Conservation (phyloP, 306 rosid species). For the Cicer arietinum region DNA sequence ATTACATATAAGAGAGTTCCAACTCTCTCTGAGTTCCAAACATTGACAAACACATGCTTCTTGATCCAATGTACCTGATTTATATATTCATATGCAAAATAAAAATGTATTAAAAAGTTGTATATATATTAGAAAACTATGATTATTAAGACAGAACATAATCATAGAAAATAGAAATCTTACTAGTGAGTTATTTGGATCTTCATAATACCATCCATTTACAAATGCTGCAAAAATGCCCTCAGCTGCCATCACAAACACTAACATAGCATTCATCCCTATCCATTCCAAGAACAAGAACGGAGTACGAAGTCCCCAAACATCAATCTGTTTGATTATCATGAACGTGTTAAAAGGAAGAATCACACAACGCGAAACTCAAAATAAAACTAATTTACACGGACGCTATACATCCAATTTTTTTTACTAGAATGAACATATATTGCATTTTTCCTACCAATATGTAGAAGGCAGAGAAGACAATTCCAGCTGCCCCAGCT, state of each 20-base stretch:
- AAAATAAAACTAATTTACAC: too few species aligned
- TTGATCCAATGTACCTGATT: slow-evolving; percentile 82
- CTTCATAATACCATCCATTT: slow-evolving; percentile 80
- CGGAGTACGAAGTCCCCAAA: slow-evolving; percentile 75
- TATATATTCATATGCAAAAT: slow-evolving; percentile 1
- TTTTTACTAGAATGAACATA: background rate
- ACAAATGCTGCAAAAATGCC: slow-evolving; percentile 90
- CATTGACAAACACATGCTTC: slow-evolving; percentile 69
- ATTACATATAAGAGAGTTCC: slow-evolving; percentile 86
- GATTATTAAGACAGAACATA: background rate
- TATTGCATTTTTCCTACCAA: slow-evolving; percentile 52
- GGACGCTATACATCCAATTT: too few species aligned
- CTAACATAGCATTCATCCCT: slow-evolving; percentile 95
- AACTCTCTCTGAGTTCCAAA: slow-evolving; percentile 78
- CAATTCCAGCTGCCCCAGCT: slow-evolving; percentile 81
- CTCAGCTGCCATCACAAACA: slow-evolving; percentile 86
- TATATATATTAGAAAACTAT: background rate
- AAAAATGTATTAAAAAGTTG: background rate
- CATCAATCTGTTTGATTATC: slow-evolving; percentile 65
- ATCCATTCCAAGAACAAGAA: slow-evolving; percentile 90
- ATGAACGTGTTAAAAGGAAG: background rate
- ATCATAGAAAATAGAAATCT: slow-evolving; percentile 27
- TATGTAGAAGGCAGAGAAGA: slow-evolving; percentile 77
- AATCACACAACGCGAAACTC: too few species aligned
- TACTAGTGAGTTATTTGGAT: slow-evolving; percentile 59